Evolutionary conservation across 2,329 filamentous ascomycete species (phyloP).

Genomic region (Phialophora verrucosa): DNA sequence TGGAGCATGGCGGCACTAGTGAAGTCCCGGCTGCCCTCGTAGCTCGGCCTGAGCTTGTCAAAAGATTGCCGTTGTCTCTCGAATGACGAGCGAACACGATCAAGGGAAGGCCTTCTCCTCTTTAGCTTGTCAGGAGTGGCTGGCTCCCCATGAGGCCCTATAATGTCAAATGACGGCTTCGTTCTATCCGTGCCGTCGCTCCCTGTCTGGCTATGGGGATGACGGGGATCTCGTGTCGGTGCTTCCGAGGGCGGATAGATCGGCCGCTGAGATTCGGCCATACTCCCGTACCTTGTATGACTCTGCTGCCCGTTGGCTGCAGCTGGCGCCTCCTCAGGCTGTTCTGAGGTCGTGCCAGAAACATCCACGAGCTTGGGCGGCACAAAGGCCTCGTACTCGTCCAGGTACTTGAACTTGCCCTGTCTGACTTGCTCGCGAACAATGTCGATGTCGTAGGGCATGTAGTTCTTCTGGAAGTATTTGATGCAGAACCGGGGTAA

Average conservation of each 20-base stretch:
- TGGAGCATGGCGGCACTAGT: conserved; percentile 85
- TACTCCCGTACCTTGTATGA: conserved; percentile 52
- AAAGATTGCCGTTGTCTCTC: conserved; percentile 86
- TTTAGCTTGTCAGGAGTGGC: conserved; percentile 58
- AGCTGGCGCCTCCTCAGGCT: conserved; percentile 51
- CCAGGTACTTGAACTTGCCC: conserved; percentile 80
- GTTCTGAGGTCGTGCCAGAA: conserved; percentile 65
- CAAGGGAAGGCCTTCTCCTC: conserved; percentile 62
- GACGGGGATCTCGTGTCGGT: conserved; percentile 78
- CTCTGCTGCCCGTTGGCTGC: conserved; percentile 46
- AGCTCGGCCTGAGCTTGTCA: conserved; percentile 82
- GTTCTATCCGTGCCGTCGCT: conserved; percentile 95
- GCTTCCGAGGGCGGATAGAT: conserved; percentile 93
- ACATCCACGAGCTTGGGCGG: conserved; percentile 54
- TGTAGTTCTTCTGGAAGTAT: conserved; percentile 88
- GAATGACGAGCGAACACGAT: conserved; percentile 79
- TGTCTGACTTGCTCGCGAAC: conserved; percentile 87
- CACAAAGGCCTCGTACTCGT: conserved; percentile 59
- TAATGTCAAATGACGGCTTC: conserved; percentile 37
- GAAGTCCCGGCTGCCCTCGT: conserved; percentile 87
- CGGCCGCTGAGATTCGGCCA: conserved; percentile 86
- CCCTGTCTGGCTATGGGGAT: conserved; percentile 82
- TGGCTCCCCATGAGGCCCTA: conserved; percentile 58
- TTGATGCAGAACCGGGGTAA: conserved; percentile 89
- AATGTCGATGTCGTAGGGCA: conserved; percentile 91